Evolutionary conservation across 116 monocot genomes (phyloP).

Genomic region (Papilionanthe hybrid): DNA sequence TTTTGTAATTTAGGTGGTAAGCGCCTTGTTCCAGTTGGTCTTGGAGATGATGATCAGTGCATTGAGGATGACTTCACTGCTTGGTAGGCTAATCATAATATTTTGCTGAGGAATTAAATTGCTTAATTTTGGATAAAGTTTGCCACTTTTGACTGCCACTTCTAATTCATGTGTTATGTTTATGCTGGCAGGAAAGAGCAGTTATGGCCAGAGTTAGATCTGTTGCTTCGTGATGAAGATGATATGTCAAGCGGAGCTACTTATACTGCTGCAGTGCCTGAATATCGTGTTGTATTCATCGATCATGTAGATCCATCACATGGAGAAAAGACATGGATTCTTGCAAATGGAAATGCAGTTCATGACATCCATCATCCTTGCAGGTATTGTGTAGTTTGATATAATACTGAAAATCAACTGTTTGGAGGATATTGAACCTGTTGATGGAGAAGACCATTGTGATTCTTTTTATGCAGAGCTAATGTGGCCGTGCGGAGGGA

Average conservation of each 20-base stretch:
- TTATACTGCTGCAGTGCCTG: constrained; percentile 74
- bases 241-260: constrained; percentile 39
- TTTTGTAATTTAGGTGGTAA: constrained; percentile 55
- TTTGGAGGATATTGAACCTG: neutral
- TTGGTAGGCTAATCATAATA: constrained; percentile 38
- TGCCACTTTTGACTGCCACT: neutral
- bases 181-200: constrained; percentile 63
- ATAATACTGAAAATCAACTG: neutral
- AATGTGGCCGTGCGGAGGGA: constrained; percentile 66
- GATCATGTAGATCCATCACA: constrained; percentile 28
- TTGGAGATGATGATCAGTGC: constrained; percentile 96
- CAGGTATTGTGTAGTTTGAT: constrained; percentile 34
- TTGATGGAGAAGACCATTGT: neutral
- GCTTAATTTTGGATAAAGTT: neutral
- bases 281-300: constrained; percentile 64
- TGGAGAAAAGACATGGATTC: constrained; percentile 55
- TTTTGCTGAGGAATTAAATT: neutral
- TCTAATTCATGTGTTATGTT: neutral
- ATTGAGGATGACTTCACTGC: constrained; percentile 92
- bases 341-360: constrained; percentile 68
- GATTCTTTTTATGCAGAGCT: constrained; percentile 26
- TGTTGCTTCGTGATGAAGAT: constrained; percentile 66
- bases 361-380: constrained; percentile 80
- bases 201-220: constrained; percentile 78
- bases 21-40: constrained; percentile 68